Conservation (phyloP, 2,329 filamentous ascomycete species). For the Sclerotinia minor region DNA sequence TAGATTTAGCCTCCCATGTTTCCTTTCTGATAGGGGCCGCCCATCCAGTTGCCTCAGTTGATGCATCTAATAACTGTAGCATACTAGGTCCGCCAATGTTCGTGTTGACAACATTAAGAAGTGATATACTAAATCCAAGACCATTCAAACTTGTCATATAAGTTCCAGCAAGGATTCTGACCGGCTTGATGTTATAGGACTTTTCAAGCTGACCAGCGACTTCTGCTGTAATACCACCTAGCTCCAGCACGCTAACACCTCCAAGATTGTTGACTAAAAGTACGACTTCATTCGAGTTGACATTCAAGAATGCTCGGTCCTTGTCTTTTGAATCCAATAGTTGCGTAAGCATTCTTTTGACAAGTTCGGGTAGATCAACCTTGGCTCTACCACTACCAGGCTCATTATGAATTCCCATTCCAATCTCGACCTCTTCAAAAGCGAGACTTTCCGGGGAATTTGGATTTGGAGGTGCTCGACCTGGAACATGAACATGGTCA, state of each 20-base stretch:
- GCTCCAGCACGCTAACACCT: conserved; percentile 65
- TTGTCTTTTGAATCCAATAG: conserved; percentile 61
- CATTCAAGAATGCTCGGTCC: conserved; percentile 62
- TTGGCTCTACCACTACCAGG: conserved; percentile 54
- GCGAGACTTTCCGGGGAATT: conserved; percentile 58
- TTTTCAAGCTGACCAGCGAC: conserved; percentile 60
- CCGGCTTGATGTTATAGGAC: conserved; percentile 60
- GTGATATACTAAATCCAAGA: conserved; percentile 67
- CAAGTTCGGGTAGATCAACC: conserved; percentile 50
- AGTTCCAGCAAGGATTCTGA: conserved; percentile 62
- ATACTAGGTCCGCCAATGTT: conserved; percentile 49
- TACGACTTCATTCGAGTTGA: conserved; percentile 61
- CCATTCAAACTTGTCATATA: conserved; percentile 74
- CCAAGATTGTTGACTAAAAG: conserved; percentile 70
- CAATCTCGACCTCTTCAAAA: conserved; percentile 60
- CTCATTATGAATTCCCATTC: conserved; percentile 74
- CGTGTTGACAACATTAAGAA: conserved; percentile 62
- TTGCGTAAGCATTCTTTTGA: conserved; percentile 64
- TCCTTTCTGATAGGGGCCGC: conserved; percentile 56
- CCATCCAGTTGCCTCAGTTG: conserved; percentile 68
- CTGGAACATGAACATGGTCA: conserved; percentile 91
- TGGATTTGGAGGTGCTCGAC: conserved; percentile 57
- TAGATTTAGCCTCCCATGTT: conserved; percentile 57
- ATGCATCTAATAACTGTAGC: conserved; percentile 66
- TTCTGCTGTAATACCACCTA: conserved; percentile 68